Evolutionary conservation across 805 yeast genomes (phyloP).

Genomic region (Ogataea nitratoaversa): DNA sequence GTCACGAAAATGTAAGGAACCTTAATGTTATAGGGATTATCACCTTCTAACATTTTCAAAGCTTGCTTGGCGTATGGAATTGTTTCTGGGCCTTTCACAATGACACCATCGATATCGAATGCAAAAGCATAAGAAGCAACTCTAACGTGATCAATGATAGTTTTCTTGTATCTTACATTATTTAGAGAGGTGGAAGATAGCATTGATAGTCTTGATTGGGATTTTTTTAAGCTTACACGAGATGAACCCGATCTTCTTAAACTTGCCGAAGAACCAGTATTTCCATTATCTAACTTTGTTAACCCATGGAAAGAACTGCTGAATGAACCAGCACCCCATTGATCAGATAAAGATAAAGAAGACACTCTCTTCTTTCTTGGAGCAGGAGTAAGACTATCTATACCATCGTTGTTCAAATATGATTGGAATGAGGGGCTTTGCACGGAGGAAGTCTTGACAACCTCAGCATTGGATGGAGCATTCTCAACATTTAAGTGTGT

Average conservation of each 20-base stretch:
- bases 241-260: constrained; percentile 16
- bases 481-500: constrained; percentile 9
- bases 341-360: constrained; percentile 66
- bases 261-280: constrained; percentile 20
- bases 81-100: constrained; percentile 78
- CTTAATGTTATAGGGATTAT: constrained; percentile 68
- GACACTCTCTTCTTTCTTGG: constrained; percentile 60
- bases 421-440: constrained; percentile 33
- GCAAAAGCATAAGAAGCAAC: constrained; percentile 86
- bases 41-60: constrained; percentile 66
- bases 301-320: constrained; percentile 22
- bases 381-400: constrained; percentile 61
- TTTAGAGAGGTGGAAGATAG: constrained; percentile 27
- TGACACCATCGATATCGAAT: constrained; percentile 90
- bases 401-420: constrained; percentile 68
- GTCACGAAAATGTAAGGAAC: constrained; percentile 86
- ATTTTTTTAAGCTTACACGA: constrained; percentile 16
- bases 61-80: constrained; percentile 80
- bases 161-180: constrained; percentile 40
- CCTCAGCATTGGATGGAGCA: constrained; percentile 15
- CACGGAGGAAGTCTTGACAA: constrained; percentile 6
- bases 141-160: constrained; percentile 62
- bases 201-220: constrained; percentile 26
- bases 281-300: constrained; percentile 20
- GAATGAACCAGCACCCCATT: constrained; percentile 46